Conservation (phyloP, 768 basidiomycete genomes). For the Rickenella mellea region DNA sequence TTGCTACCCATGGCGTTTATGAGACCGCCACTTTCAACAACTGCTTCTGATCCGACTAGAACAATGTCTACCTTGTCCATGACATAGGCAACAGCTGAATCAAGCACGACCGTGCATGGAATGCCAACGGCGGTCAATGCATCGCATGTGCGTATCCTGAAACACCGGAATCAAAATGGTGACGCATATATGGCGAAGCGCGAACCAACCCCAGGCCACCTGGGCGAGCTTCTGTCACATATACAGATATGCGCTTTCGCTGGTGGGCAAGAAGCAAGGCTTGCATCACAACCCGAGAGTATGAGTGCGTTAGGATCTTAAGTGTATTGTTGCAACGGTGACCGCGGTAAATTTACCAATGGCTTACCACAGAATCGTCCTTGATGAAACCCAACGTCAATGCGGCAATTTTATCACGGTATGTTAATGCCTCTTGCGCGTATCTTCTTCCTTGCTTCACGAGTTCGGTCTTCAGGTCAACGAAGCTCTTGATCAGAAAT, state of each 20-base stretch:
- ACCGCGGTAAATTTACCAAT: conserved; percentile 1
- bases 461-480: conserved; percentile 73
- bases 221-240: conserved; percentile 94
- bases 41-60: conserved; percentile 94
- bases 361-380: conserved; percentile 79
- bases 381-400: conserved; percentile 88
- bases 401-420: conserved; percentile 83
- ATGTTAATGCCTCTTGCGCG: conserved; percentile 69
- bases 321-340: background rate
- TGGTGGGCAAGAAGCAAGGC: conserved; percentile 84
- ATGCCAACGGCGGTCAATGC: conserved; percentile 82
- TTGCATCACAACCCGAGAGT: conserved; percentile 92
- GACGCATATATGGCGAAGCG: conserved; percentile 5
- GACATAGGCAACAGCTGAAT: conserved; percentile 93
- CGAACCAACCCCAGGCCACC: conserved; percentile 70
- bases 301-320: conserved; percentile 94
- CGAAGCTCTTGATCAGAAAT: conserved; percentile 52
- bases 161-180: conserved; percentile 1
- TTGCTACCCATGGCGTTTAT: conserved; percentile 92
- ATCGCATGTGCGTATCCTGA: conserved; percentile 86
- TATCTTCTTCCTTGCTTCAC: conserved; percentile 75
- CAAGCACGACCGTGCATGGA: conserved; percentile 88
- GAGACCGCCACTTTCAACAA: conserved; percentile 91
- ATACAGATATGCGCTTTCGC: conserved; percentile 91
- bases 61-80: conserved; percentile 96